Base-by-base conservation (phyloP, 192 early-diverging fungal genomes). In the Entomortierella chlamydospora region DNA sequence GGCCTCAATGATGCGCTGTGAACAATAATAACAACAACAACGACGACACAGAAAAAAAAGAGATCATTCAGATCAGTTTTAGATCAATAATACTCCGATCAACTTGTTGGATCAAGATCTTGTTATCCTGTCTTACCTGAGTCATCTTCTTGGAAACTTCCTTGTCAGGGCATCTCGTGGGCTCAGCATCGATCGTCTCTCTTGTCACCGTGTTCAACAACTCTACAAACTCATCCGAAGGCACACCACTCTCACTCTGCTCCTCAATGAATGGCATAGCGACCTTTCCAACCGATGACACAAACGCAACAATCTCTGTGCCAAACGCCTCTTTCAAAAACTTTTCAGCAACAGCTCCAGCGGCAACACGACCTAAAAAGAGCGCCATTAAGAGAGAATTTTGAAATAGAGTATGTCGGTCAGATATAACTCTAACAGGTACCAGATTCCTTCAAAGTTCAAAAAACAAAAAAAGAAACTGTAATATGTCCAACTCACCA, bases 301-400 rank as follows among this genome's bases (percentile, higher is more conserved):
- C 96, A 87, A 98, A 99, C 6, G 96, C 96, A 11, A 99, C 93
- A 68, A 99, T 91, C 76, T 99, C 98, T 2, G 97, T 90, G 22
- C 91, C 91, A 61, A 91, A 86, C 0, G 88, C 92, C 43, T 91
- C 72, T n/a, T 81, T 83, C 58, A 99, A 82, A 82, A 93, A 98
- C 83, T 98, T 97, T 88, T 99, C 97, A n/a, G 98, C 98, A 51
- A 99, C 90, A n/a, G 94, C 96, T 51, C 96, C 94, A 13, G 95
- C 95, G 9, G 98, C 97, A 20, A 99, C 97, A 41, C 98, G 91
- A 5, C 96, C 96, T 92, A 39, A 28, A 4, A 58, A 42, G 4
- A 49, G 23, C 33, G 20, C 42, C 9, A 55, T 13, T 23, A n/a
- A 57, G 31, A 33, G 23, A 39, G 59, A 54, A 71, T 0, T 6